Evolutionary conservation across 768 basidiomycete species (phyloP).

Genomic region (Amanita muscaria): DNA sequence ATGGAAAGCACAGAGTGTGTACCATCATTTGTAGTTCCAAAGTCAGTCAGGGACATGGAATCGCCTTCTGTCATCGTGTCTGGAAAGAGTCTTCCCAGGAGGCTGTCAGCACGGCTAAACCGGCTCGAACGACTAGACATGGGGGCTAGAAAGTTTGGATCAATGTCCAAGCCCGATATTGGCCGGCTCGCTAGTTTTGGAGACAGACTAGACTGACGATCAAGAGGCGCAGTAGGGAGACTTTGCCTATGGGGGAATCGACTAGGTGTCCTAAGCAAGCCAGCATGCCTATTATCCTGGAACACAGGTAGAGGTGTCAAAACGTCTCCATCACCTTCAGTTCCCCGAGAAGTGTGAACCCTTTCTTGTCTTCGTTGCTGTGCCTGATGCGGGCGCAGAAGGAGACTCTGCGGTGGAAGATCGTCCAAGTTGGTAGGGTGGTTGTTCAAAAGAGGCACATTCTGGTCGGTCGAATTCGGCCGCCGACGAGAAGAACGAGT

Average conservation of each 20-base stretch:
- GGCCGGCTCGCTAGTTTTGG: background rate
- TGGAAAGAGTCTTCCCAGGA: conserved; percentile 21
- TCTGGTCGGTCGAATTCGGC: conserved; percentile 6
- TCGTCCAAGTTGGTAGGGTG: conserved; percentile 27
- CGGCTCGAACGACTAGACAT: background rate
- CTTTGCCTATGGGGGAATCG: background rate
- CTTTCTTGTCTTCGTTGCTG: conserved; percentile 9
- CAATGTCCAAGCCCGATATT: background rate
- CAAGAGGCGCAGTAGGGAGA: background rate
- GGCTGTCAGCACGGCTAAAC: conserved; percentile 14
- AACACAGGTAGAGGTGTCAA: conserved; percentile 14
- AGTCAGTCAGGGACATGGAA: conserved; percentile 12
- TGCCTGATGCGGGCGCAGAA: conserved; percentile 13
- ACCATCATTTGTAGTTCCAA: conserved; percentile 15
- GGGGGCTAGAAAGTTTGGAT: background rate
- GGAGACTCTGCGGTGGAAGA: conserved; percentile 28
- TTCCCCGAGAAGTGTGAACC: conserved; percentile 1
- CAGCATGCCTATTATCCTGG: conserved; percentile 10
- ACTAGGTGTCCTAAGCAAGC: background rate
- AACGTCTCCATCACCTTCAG: conserved; percentile 1
- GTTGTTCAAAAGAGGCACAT: conserved; percentile 12
- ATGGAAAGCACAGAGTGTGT: conserved; percentile 14
- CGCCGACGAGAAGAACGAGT: conserved; percentile 12
- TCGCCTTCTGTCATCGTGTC: conserved; percentile 11
- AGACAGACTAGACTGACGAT: conserved; percentile 2